Evolutionary conservation across 1,284 basidiomycete genomes (phyloP).

Genomic region (Puccinia horiana): DNA sequence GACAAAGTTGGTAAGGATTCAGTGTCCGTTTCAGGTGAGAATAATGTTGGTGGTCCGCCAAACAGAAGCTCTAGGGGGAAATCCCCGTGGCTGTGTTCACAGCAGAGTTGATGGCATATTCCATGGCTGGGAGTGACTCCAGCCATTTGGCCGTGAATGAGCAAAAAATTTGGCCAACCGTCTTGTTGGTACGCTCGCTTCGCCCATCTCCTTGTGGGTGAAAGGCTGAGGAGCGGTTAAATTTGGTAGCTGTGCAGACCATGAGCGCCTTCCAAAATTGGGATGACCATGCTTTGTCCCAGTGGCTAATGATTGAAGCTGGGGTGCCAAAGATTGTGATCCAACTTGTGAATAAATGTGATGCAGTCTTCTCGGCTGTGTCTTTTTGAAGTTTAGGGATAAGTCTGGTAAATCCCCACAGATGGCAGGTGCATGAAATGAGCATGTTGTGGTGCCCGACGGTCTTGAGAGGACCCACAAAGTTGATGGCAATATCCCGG

Average conservation of each 20-base stretch:
- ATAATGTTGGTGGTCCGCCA: conserved; percentile 9
- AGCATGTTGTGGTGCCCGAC: neutral
- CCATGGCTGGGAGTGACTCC: conserved; percentile 24
- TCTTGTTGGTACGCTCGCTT: conserved; percentile 59
- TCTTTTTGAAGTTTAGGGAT: neutral
- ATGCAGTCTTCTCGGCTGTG: neutral
- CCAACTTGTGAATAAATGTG: neutral
- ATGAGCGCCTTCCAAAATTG: conserved; percentile 55
- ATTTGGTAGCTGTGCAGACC: conserved; percentile 50
- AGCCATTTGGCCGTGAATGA: conserved; percentile 51
- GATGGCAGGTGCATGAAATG: neutral
- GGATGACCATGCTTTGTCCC: conserved; percentile 54
- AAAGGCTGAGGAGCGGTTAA: conserved; percentile 52
- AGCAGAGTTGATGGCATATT: conserved; percentile 51
- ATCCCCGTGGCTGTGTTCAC: conserved; percentile 50
- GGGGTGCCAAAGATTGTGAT: neutral
- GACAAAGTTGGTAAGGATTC: neutral
- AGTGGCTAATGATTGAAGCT: conserved; percentile 52
- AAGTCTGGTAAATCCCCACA: neutral
- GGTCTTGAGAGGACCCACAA: neutral
- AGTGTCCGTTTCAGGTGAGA: neutral
- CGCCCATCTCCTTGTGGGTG: conserved; percentile 55
- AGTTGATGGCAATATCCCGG: neutral
- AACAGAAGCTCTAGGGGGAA: conserved; percentile 50
- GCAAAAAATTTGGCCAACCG: conserved; percentile 54